Conservation (phyloP, 176 grass and related monocot species). For the Ensete glaucum region DNA sequence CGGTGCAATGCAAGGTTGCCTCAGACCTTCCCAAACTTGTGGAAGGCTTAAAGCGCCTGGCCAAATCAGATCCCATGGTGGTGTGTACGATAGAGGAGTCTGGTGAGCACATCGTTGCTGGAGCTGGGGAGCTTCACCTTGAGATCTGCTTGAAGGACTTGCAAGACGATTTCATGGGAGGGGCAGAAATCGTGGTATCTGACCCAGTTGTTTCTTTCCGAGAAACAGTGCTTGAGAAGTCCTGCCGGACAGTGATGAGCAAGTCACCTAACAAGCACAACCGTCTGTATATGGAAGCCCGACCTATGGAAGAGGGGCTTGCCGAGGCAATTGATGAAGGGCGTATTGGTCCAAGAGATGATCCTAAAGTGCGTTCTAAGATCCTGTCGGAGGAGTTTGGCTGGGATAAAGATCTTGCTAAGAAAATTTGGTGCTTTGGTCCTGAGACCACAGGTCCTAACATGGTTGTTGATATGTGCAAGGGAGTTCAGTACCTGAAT, state of each 20-base stretch:
- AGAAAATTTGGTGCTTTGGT: constrained; percentile 15
- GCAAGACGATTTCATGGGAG: background rate
- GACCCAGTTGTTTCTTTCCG: background rate
- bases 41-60: constrained; percentile 7
- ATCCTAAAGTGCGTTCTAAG: background rate
- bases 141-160: constrained; percentile 3
- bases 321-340: background rate
- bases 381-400: background rate
- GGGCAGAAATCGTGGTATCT: background rate
- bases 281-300: background rate
- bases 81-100: background rate
- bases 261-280: constrained; percentile 4
- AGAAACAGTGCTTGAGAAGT: background rate
- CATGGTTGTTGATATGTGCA: constrained; percentile 11
- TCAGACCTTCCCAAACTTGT: constrained; percentile 12
- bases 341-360: background rate
- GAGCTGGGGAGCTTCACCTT: background rate
- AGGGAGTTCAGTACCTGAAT: constrained; percentile 11
- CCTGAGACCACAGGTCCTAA: constrained; percentile 2
- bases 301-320: background rate
- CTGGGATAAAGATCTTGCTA: constrained; percentile 3
- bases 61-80: constrained; percentile 14
- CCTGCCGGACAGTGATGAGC: background rate
- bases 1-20: background rate
- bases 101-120: background rate